Conservation (phyloP, 2,329 filamentous ascomycete species). For the Massarina eburnea region DNA sequence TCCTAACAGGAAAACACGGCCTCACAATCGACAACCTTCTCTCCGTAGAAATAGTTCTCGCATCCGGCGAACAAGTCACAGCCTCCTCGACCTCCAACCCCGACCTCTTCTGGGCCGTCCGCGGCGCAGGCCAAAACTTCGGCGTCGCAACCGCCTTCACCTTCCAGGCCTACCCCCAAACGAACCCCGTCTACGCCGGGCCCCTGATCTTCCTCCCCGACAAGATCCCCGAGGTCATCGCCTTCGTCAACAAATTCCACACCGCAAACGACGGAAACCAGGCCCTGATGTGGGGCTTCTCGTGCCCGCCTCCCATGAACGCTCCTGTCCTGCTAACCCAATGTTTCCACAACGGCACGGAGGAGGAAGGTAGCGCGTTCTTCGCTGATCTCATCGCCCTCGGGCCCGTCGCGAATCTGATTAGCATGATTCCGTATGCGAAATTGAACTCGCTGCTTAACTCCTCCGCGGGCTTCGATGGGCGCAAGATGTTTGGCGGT, state of each 20-base stretch:
- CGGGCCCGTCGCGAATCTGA: constrained; percentile 25
- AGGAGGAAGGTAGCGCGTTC: constrained; percentile 27
- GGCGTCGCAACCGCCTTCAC: constrained; percentile 48
- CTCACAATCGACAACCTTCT: constrained; percentile 52
- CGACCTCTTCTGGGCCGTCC: constrained; percentile 45
- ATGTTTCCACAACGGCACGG: constrained; percentile 41
- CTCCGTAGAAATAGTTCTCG: constrained; percentile 35
- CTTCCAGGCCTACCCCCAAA: constrained; percentile 36
- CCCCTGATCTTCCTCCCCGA: constrained; percentile 39
- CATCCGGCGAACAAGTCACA: constrained; percentile 38
- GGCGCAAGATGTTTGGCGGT: constrained; percentile 42
- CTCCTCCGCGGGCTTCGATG: constrained; percentile 31
- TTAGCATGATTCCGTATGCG: constrained; percentile 33
- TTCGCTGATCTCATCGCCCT: constrained; percentile 33
- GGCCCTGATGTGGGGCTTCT: constrained; percentile 29
- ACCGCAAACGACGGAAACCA: constrained; percentile 30
- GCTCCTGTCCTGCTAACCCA: constrained; percentile 31
- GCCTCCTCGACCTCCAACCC: constrained; percentile 27
- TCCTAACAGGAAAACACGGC: constrained; percentile 57
- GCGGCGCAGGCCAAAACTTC: constrained; percentile 42
- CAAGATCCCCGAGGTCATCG: constrained; percentile 28
- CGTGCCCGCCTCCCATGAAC: constrained; percentile 29
- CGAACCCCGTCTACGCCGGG: constrained; percentile 37
- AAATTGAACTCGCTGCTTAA: constrained; percentile 39
- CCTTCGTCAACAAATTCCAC: constrained; percentile 35